Conservation (phyloP, 306 rosid genomes). For the Cicer bijugum region DNA sequence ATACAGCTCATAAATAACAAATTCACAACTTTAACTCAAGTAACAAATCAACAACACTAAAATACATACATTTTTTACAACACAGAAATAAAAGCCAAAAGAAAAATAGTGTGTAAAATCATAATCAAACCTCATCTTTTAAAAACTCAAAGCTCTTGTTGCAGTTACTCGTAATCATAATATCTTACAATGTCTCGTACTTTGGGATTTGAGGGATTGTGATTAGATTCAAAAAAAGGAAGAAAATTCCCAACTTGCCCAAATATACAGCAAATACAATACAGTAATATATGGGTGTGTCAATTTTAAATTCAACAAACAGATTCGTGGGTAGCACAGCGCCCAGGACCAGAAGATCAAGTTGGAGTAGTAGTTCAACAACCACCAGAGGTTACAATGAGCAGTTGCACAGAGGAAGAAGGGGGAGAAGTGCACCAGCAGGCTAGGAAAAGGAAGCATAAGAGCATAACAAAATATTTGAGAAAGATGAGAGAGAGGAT, state of each 20-base stretch:
- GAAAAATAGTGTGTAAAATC: not conserved
- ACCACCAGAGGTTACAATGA: not conserved
- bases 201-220: conserved; percentile 19
- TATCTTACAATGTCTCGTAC: conserved; percentile 4
- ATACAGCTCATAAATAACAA: not conserved
- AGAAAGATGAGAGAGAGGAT: not conserved
- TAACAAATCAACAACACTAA: conserved; percentile 1
- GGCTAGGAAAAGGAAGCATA: not conserved
- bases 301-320: not conserved
- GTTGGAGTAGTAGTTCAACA: not conserved
- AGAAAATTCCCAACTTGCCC: not conserved
- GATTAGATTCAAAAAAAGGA: not conserved
- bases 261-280: not conserved
- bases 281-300: not conserved
- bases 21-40: not conserved
- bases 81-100: not conserved
- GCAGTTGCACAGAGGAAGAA: not conserved
- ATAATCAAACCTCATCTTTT: not conserved
- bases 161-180: not conserved
- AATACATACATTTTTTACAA: not conserved
- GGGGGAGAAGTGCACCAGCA: not conserved
- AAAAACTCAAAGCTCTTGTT: not conserved
- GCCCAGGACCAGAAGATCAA: not conserved
- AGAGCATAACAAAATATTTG: not conserved
- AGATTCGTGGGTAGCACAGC: not conserved